Percentiles rank a stretch among this genome's conserved stretches.
Evolutionary conservation across 768 basidiomycete genomes (phyloP).

Genomic region (Collybia sp.): DNA sequence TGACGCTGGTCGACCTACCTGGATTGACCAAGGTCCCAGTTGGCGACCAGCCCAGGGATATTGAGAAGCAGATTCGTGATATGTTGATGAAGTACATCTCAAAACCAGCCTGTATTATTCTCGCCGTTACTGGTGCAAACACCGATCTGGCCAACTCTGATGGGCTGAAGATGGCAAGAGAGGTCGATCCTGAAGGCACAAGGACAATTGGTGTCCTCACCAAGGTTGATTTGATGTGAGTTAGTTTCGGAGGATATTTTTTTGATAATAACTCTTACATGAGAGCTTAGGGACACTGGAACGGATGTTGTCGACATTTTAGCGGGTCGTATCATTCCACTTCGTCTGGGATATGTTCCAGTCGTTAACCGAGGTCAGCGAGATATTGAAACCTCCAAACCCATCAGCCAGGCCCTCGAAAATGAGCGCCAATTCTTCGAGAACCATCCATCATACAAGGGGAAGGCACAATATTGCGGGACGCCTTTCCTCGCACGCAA

Average conservation of each 20-base stretch:
- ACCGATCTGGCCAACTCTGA: constrained; percentile 98
- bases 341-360: constrained; percentile 95
- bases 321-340: constrained; percentile 93
- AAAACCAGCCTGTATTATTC: constrained; percentile 92
- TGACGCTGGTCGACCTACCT: constrained; percentile 96
- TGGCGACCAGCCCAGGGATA: constrained; percentile 94
- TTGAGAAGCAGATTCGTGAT: constrained; percentile 95
- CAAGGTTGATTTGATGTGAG: constrained; percentile 96
- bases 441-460: constrained; percentile 87
- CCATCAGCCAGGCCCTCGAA: constrained; percentile 83
- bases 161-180: constrained; percentile 91
- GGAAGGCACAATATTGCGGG: constrained; percentile 94
- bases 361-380: constrained; percentile 98
- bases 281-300: constrained; percentile 79
- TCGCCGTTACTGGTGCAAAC: constrained; percentile 95
- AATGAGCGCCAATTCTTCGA: constrained; percentile 93
- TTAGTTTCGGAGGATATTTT: too few species aligned
- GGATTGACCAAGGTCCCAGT: constrained; percentile 95
- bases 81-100: constrained; percentile 96
- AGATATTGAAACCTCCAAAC: constrained; percentile 88
- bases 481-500: constrained; percentile 95
- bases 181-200: constrained; percentile 95
- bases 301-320: constrained; percentile 99
- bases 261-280: constrained; percentile 2
- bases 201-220: constrained; percentile 98